Base-by-base conservation (phyloP, 108 stramenopile species). In the Mayamaea pseudoterrestris region DNA sequence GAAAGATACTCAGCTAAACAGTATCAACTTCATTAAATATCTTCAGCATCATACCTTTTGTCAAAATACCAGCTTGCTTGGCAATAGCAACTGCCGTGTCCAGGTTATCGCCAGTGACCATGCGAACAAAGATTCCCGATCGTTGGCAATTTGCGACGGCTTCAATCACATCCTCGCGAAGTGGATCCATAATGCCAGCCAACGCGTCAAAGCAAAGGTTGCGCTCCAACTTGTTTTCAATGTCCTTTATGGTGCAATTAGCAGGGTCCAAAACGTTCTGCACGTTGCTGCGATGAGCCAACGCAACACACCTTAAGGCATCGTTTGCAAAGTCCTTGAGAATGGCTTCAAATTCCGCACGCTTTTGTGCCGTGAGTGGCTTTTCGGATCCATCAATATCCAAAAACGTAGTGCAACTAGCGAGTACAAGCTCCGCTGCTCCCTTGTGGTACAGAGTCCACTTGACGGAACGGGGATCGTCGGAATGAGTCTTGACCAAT, bases 81-180 rank as follows among this genome's bases (percentile, higher is more conserved):
- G 94, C 94, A 68, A 98, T 98, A 37, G 94, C 92, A 40, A 63
- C 53, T 18, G 93, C 97, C 28, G 97, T 98, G 21, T 81, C 60
- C 12, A 93, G 76, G 73, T 94, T 89, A 50, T 98, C 97, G 17
- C 97, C 97, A 28, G 97, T 98, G 20, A 98, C 93, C 97, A 95
- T 95, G 30, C 90, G 78, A 37, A 97, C 96, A 49, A 87, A 87
- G 57, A 97, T 84, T 28, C 93, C 93, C 29, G 94, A 93, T 14
- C 56, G 70, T 64, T 94, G 84, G 64, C 93, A 95, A 21, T 65
- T 76, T 17, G 68, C 67, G 21, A 98, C 92, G 14, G 96, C 96
- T 25, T 74, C 86, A 24, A 83, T 70, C 20, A 98, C 96, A 51
- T 78, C 93, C 24, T 53, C 66, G 2, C 94, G 79, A 8, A 93